Evolutionary conservation across 805 yeast genomes (phyloP), one percentile per base, ranked within the genome.

Genomic region (Saccharomycopsis sp.): DNA sequence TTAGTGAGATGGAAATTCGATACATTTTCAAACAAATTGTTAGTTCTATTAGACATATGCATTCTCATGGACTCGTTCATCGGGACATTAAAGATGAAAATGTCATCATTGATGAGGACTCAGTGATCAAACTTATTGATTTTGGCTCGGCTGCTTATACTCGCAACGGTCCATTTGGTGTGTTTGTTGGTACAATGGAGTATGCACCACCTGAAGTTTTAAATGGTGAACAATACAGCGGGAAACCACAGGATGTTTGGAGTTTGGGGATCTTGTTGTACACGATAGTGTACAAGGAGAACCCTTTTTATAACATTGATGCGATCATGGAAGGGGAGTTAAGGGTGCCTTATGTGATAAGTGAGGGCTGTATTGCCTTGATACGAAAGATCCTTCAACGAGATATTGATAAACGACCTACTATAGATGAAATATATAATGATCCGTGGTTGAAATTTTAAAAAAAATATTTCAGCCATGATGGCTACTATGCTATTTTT

Each of bases 121-220:
- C 93, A 2, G 71, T 77, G 37, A 81, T 86, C 42, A 89, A 88
- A 59, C 67, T 90, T 51, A 90, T 90, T 58, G 98, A 90, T 64
- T 90, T 88, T 61, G 98, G 98, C 1, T 82, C 95, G 39, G 95
- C 97, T 1, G 96, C 97, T 0, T 87, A 87, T 60, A 77, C 80
- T 17, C 77, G 74, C 53, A 87, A 82, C 65, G 97, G 97, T 0
- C 97, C 97, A 4, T 93, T 90, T 64, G 96, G 90, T 54, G 96
- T 93, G 4, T 90, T 93, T 64, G 97, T 93, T 1, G 98, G 98
- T 2, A 93, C 98, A 0, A 80, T 93, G 36, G 97, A 93, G 61
- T 93, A 90, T 61, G 97, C 97, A 1, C 95, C 97, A 0, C 98
- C 98, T 0, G 98, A 93, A 62, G 96, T 93, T 0, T 68, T 93